Base-by-base conservation (phyloP, 2,329 filamentous ascomycete genomes). In the Colletotrichum sp. region DNA sequence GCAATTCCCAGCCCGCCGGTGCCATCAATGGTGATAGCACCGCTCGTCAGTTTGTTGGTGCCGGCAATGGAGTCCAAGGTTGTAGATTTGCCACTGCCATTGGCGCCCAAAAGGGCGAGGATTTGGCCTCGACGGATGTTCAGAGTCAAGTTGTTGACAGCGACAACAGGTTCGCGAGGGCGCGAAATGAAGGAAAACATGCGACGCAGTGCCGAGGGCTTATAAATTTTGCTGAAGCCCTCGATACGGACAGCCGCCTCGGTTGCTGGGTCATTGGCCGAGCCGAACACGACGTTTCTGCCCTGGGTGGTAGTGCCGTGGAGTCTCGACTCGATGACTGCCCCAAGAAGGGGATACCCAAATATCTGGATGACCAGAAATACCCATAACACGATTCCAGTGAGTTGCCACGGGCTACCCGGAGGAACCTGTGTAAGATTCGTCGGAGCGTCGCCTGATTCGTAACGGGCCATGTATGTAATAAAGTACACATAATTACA, bases 81-180 rank as follows among this genome's bases (percentile, higher is more conserved):
- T 0, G 96, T 98, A 70, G 93, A 96, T 83, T 98, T 98, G 43
- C 96, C 96, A 79, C 93, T 95, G 21, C 96, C 96, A 82, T 98
- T 98, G 7, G 96, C 95, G 48, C 96, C 96, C 0, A 98, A 89
- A 0, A 98, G 87, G 2, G 96, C 95, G 81, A 98, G 90, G 68
- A 98, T 98, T 79, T 98, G 93, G 1, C 96, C 96, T 77, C 92
- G 91, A 5, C 91, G 89, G 4, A 95, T 95, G 21, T 90, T 89
- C 64, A 98, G 87, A 68, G 90, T 93, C 48, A 98, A 86, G 55
- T 92, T 88, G 75, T 95, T 89, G 55, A 98, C 95, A 5, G 96
- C 96, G n/a, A 93, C 84, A 1, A 98, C 95, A 1, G 92, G 92
- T 48, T 93, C 90, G n/a, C 89, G 89, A 4, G 87, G 85, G 76